Conservation (phyloP, 192 early-diverging fungal species). For the Pilaira anomala region DNA sequence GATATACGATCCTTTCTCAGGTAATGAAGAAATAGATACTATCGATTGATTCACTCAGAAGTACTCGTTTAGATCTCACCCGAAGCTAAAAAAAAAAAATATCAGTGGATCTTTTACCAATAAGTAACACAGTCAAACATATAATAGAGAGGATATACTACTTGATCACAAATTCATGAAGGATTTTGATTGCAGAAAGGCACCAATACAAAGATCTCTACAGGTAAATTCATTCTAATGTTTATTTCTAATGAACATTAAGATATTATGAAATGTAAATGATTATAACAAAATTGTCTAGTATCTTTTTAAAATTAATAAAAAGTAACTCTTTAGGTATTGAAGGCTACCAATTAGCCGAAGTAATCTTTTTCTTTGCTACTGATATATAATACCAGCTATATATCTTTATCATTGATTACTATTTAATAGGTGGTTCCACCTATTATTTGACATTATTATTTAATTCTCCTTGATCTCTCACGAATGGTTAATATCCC, state of each 20-base stretch:
- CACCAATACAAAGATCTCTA: conserved; percentile 14
- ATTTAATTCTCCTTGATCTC: too few relatives aligned
- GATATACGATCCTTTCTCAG: conserved; percentile 6
- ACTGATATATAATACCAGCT: too few relatives aligned
- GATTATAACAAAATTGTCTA: conserved; percentile 17
- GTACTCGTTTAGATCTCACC: conserved; percentile 8
- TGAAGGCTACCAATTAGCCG: conserved; percentile 3
- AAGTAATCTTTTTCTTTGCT: conserved; percentile 8
- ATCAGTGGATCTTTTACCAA: conserved; percentile 12
- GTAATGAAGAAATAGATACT: conserved; percentile 17
- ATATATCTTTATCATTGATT: too few relatives aligned
- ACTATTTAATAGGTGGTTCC: too few relatives aligned
- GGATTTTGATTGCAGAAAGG: conserved; percentile 17
- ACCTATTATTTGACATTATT: too few relatives aligned
- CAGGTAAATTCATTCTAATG: conserved; percentile 9
- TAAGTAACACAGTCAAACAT: conserved; percentile 10
- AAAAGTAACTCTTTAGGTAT: conserved; percentile 16
- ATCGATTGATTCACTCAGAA: conserved; percentile 8
- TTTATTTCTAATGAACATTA: conserved; percentile 15
- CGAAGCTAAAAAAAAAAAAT: conserved; percentile 16
- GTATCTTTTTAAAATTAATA: conserved; percentile 14
- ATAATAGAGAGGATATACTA: conserved; percentile 14
- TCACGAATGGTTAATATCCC: too few relatives aligned
- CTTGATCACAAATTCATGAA: conserved; percentile 10
- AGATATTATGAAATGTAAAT: conserved; percentile 16